Evolutionary conservation across 2,329 filamentous ascomycete genomes (phyloP), one percentile per base, ranked within the genome.

Genomic region (Cercospora sojina): DNA sequence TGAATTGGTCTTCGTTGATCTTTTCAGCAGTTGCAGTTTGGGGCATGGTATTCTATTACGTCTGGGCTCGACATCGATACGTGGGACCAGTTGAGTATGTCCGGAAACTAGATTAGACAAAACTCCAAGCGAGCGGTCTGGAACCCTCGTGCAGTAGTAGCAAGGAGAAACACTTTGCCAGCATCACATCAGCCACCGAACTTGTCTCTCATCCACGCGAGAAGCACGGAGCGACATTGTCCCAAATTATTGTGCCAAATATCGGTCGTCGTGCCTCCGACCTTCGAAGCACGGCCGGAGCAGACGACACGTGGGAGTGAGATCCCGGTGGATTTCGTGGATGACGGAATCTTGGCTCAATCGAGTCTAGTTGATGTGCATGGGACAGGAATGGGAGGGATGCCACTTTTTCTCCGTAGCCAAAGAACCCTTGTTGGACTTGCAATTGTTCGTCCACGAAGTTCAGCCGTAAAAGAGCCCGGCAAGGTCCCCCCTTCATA

Each of bases 1-100:
- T 73, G 72, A 73, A 73, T 5, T 73, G 69, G 71, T 67, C 64
- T 8, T 67, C 65, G 16, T 62, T 75, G 6, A 71, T 74, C 16
- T 74, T 69, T 35, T 65, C 69, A 5, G 58, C 57, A 29, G 71
- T 73, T 32, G 59, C 59, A 20, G 18, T 70, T 16, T 67, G 63
- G 57, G 63, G 62, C 27, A 31, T 69, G 25, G 58, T 66, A 9
- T 71, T 69, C 63, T 71, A 70, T 32, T 62, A 67, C 29, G 53
- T 69, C 3, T 69, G 68, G 62, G 70, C 68, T 6, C 55, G 68
- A 27, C 62, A 62, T 51, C 59, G 59, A 62, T 71, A 71, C 56
- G 65, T 64, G 10, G 70, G 70, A 18, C 70, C 70, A 6, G 70
- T 71, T 20, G 69, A 69, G 51, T 70, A 70, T 61, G 69, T 70